Conservation (phyloP, 176 grass and related monocot species). For the Musa acuminata region DNA sequence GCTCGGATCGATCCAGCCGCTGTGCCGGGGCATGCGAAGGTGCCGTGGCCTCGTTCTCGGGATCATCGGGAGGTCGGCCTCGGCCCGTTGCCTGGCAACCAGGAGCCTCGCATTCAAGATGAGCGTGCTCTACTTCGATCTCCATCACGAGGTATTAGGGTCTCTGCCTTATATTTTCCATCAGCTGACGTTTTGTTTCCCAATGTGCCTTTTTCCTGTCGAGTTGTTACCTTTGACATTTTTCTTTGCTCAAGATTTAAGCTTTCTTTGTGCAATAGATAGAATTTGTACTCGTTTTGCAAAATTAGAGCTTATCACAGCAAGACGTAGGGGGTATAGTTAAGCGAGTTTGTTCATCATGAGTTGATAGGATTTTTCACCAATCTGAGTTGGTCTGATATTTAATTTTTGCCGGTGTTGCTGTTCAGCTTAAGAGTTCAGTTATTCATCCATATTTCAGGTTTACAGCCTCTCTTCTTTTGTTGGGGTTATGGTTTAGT, state of each 20-base stretch:
- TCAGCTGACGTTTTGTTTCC: neutral
- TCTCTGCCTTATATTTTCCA: neutral
- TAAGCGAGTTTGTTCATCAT: no score
- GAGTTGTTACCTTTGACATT: neutral
- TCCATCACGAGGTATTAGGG: slow-evolving; percentile 28
- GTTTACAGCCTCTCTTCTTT: no score
- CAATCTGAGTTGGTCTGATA: neutral
- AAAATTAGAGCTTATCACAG: neutral
- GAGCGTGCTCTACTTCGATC: slow-evolving; percentile 93
- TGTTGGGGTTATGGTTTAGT: no score
- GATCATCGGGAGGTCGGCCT: slow-evolving; percentile 70
- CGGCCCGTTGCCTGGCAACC: slow-evolving; percentile 72
- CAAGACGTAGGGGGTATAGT: neutral
- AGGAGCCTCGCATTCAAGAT: slow-evolving; percentile 91
- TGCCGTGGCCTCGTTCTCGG: slow-evolving; percentile 90
- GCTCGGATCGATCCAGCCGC: slow-evolving; percentile 65
- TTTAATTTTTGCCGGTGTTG: neutral
- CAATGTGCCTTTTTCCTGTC: neutral
- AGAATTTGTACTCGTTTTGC: neutral
- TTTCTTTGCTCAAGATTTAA: neutral
- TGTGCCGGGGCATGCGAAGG: slow-evolving; percentile 79
- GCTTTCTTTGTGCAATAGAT: neutral
- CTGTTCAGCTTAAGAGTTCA: neutral
- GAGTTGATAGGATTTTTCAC: neutral
- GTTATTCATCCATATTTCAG: neutral